These are phyloP conservation scores for Meyerozyma carpophila DNA, from an alignment of 1,139 yeast species.

Conservation along the genomic window DNA sequence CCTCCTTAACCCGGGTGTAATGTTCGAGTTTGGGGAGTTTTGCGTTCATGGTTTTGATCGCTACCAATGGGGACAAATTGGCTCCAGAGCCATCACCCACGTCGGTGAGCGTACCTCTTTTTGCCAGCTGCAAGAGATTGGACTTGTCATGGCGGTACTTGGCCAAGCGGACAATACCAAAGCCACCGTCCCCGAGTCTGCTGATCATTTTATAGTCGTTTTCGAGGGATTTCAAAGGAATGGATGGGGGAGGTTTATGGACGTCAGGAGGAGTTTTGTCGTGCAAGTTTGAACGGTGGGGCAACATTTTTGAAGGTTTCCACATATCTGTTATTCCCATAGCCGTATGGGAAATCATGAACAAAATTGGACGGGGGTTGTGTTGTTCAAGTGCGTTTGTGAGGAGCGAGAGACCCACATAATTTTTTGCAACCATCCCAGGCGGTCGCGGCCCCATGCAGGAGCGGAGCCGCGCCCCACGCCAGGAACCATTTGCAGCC, in stretches of 20 bases:
- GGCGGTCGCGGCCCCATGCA: neutral
- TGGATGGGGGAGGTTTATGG: conserved; percentile 15
- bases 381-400: neutral
- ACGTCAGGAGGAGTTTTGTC: conserved; percentile 7
- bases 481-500: neutral
- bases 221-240: conserved; percentile 38
- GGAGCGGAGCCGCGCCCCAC: neutral
- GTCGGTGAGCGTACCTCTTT: conserved; percentile 44
- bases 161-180: conserved; percentile 69
- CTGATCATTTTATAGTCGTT: conserved; percentile 47
- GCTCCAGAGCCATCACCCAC: conserved; percentile 28
- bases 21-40: conserved; percentile 46
- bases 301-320: neutral
- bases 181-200: conserved; percentile 69
- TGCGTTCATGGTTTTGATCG: conserved; percentile 75
- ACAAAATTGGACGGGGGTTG: neutral
- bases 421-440: neutral
- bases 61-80: conserved; percentile 45
- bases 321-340: neutral
- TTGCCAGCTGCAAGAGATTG: conserved; percentile 6
- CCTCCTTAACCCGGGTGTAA: conserved; percentile 66
- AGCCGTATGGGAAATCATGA: neutral
- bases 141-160: conserved; percentile 22
- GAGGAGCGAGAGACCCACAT: neutral
- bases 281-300: neutral